Conservation (phyloP, 2,329 filamentous ascomycete genomes). For the Blastomyces silverae region DNA sequence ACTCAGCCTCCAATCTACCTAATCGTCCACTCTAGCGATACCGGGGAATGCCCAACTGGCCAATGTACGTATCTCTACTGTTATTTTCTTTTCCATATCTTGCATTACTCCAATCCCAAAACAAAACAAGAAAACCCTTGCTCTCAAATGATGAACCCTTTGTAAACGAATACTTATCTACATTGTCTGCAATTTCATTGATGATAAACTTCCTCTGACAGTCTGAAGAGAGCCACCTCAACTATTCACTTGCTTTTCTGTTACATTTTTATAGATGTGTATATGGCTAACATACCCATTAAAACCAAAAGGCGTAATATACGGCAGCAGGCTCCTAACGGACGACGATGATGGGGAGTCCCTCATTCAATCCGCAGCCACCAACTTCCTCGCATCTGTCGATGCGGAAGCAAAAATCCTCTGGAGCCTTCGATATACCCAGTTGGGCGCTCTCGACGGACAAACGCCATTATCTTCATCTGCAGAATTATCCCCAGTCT, state of each 20-base stretch:
- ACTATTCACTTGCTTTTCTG: conserved; percentile 14
- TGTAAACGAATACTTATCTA: conserved; percentile 94
- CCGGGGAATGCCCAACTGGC: conserved; percentile 78
- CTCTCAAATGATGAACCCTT: conserved; percentile 71
- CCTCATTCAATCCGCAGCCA: conserved; percentile 35
- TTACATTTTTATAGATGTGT: conserved; percentile 3
- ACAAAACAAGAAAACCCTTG: conserved; percentile 4
- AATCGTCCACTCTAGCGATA: conserved; percentile 76
- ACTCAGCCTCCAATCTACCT: conserved; percentile 50
- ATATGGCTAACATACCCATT: conserved; percentile 15
- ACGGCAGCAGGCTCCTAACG: conserved; percentile 44
- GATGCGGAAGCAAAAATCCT: conserved; percentile 38
- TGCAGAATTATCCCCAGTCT: not conserved
- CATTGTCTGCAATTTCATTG: conserved; percentile 96
- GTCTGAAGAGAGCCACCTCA: conserved; percentile 58
- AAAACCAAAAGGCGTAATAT: conserved; percentile 49
- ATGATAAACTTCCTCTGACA: conserved; percentile 80
- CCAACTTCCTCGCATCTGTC: conserved; percentile 39
- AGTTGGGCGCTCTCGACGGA: conserved; percentile 31
- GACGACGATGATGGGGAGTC: conserved; percentile 32
- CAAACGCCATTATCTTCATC: not conserved
- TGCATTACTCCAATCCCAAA: conserved; percentile 14
- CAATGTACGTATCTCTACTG: conserved; percentile 66
- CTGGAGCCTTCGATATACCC: conserved; percentile 51
- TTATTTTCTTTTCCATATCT: conserved; percentile 18